phyloP scores from a whole-genome alignment of 495 filamentous ascomycete species.

The Neurospora sublineolata region DNA sequence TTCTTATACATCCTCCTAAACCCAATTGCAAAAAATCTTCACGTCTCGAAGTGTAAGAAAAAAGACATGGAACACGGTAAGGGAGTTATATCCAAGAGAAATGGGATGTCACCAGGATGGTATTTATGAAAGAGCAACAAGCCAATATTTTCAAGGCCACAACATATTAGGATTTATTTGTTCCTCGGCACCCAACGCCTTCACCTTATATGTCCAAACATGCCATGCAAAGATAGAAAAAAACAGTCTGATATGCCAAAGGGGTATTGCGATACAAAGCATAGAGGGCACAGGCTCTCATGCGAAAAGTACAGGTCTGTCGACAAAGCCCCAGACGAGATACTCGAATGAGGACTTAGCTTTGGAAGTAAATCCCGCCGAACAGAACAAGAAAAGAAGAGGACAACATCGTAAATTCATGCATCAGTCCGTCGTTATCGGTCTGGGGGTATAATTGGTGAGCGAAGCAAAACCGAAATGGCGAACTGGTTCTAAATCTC shows the following conservation, averaged over 20 bases:
- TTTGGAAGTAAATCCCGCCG: not conserved
- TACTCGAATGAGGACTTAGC: not conserved
- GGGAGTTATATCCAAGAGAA: not conserved
- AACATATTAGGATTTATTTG: not conserved
- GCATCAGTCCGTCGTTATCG: not conserved
- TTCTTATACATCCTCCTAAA: not conserved
- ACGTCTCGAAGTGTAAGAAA: not conserved
- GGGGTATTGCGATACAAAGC: not conserved
- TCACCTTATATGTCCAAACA: not conserved
- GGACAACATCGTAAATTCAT: not conserved
- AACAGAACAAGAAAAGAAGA: not conserved
- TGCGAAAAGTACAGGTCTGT: not conserved
- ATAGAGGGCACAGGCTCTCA: not conserved
- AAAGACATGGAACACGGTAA: not conserved
- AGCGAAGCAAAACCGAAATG: not conserved
- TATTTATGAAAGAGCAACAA: not conserved
- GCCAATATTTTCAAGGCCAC: not conserved
- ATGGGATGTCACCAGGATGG: not conserved
- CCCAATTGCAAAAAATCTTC: not conserved
- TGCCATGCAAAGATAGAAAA: not conserved
- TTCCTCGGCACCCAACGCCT: not conserved
- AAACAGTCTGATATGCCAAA: not conserved
- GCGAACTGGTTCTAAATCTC: conserved; percentile 30
- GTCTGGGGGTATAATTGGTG: not conserved
- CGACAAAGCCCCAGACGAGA: not conserved